Percentiles rank a stretch among this genome's conserved stretches.
Evolutionary conservation across 2,329 filamentous ascomycete genomes (phyloP).

Genomic region (Alternaria alternata): DNA sequence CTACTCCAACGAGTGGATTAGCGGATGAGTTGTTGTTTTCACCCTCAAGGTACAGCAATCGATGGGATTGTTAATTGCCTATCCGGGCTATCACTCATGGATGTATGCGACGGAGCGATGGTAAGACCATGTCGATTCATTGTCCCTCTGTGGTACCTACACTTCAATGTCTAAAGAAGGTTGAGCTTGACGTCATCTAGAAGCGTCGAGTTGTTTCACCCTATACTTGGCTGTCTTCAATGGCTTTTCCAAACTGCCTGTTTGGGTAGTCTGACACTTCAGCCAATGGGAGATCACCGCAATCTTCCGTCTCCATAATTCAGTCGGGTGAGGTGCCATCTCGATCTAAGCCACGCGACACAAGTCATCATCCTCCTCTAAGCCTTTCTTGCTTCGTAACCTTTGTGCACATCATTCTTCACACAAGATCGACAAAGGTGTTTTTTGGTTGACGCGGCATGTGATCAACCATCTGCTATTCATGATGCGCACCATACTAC

Average conservation of each 20-base stretch:
- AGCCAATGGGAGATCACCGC: not conserved
- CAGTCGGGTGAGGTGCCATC: not conserved
- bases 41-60: not conserved
- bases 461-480: too few relatives aligned
- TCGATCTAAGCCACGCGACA: constrained; percentile 2
- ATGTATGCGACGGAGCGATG: not conserved
- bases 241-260: not conserved
- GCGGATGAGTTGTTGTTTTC: not conserved
- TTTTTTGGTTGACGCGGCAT: not conserved
- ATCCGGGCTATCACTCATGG: not conserved
- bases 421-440: not conserved
- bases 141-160: not conserved
- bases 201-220: not conserved
- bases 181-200: not conserved
- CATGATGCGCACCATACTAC: not conserved
- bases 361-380: not conserved
- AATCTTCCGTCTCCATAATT: not conserved
- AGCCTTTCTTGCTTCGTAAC: constrained; percentile 1
- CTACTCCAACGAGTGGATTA: not conserved
- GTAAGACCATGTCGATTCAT: too few relatives aligned
- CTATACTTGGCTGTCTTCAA: not conserved
- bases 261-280: not conserved
- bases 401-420: not conserved
- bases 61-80: not conserved
- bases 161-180: not conserved